Percentiles rank a stretch among this genome's conserved stretches.
Evolutionary conservation across 805 yeast genomes (phyloP).

Genomic region (Ogataea minuta): DNA sequence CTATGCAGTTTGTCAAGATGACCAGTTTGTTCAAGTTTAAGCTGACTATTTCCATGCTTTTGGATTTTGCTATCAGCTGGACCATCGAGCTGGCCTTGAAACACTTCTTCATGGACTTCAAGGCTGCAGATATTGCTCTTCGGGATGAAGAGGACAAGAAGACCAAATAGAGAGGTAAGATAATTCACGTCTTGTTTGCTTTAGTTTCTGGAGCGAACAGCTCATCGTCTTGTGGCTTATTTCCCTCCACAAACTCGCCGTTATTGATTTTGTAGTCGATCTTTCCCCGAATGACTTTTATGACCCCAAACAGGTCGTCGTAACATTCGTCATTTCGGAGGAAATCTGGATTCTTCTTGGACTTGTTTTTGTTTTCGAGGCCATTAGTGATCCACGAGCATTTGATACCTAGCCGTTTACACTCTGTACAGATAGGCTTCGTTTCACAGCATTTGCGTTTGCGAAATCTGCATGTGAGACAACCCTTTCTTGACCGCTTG

Average conservation of each 20-base stretch:
- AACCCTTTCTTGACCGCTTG: constrained; percentile 33
- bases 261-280: constrained; percentile 25
- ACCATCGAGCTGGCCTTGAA: constrained; percentile 78
- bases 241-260: constrained; percentile 22
- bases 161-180: constrained; percentile 7
- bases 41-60: constrained; percentile 66
- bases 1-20: constrained; percentile 92
- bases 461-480: constrained; percentile 38
- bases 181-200: constrained; percentile 3
- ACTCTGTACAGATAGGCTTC: constrained; percentile 37
- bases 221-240: constrained; percentile 6
- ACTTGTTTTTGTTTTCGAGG: constrained; percentile 24
- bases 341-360: constrained; percentile 23
- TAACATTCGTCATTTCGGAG: constrained; percentile 26
- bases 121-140: constrained; percentile 86
- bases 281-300: constrained; percentile 25
- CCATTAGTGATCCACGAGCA: constrained; percentile 28
- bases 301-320: constrained; percentile 25
- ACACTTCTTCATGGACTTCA: constrained; percentile 81
- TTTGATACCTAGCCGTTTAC: constrained; percentile 22
- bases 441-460: constrained; percentile 44
- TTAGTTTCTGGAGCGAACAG: constrained; percentile 2
- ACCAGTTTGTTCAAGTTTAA: constrained; percentile 65
- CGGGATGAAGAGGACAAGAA: constrained; percentile 24
- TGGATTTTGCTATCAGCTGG: constrained; percentile 78